A percentile compares a stretch with the other conserved stretches of the same genome.
phyloP scores from a whole-genome alignment of 202 grass and related monocot genomes.

The Schoenoplectus tabernaemontani region DNA sequence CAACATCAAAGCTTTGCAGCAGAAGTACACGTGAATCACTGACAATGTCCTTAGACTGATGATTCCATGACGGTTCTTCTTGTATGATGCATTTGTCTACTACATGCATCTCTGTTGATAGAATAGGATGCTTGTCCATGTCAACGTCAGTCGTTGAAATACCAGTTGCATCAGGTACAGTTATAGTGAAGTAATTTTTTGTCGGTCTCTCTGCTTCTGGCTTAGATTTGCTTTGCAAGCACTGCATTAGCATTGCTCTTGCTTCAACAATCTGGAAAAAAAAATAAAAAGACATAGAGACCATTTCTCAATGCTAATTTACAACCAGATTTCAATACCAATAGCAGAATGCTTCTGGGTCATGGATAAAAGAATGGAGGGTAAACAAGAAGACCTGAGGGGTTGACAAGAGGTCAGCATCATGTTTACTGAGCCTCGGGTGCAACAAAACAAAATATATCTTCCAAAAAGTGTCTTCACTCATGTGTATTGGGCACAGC shows the following conservation, averaged over 20 bases:
- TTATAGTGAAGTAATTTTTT: constrained; percentile 27
- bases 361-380: background rate
- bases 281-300: background rate
- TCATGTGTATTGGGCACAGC: constrained; percentile 89
- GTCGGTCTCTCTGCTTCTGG: constrained; percentile 36
- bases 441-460: constrained; percentile 98
- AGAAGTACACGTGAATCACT: constrained; percentile 32
- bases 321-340: background rate
- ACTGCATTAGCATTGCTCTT: constrained; percentile 79
- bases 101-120: constrained; percentile 41
- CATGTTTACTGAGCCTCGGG: constrained; percentile 73
- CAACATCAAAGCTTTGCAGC: constrained; percentile 48
- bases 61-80: constrained; percentile 26
- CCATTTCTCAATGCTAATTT: background rate
- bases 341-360: background rate
- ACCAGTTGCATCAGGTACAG: constrained; percentile 25
- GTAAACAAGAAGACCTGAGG: constrained; percentile 47
- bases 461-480: constrained; percentile 94
- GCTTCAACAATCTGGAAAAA: constrained; percentile 85
- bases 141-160: constrained; percentile 42
- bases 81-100: constrained; percentile 72
- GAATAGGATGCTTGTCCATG: constrained; percentile 56
- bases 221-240: constrained; percentile 51
- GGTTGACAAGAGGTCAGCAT: constrained; percentile 84
- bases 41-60: constrained; percentile 21